Evolutionary conservation across 768 basidiomycete genomes (phyloP), one percentile per base, ranked within the genome.

Genomic region (Russula foetens): DNA sequence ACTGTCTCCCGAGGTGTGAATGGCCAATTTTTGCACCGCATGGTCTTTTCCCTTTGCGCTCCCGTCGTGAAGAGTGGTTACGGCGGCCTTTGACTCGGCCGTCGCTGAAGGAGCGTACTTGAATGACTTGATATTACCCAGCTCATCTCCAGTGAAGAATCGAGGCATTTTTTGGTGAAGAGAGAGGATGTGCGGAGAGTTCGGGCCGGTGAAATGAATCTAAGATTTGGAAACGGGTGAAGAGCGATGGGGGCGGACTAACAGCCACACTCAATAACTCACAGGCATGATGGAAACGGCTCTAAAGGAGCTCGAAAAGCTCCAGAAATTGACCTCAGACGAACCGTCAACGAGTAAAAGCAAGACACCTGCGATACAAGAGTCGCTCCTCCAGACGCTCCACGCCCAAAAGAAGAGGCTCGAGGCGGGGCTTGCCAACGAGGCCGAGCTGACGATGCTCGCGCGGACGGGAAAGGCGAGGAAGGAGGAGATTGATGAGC

Each of bases 401-500:
- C 74, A 79, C 24, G 77, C 81, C 45, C 78, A 81, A 45, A 87
- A 79, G 73, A 76, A 78, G 51, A 73, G 76, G 14, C 69, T 86
- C 58, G 75, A 80, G 46, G 74, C 76, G 0, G 80, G 81, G 39
- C 73, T 75, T 45, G 73, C 77, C 26, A 74, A 80, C 17, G 76
- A 81, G 62, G 79, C 80, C 19, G 75, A 78, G 15, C 72, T 86
- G 14, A 73, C 71, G 33, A 69, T 77, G 8, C 74, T 91, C 11
- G 75, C 79, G 19, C 81, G 80, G 69, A 76, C 78, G 2, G 79
- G 91, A 2, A 88, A 90, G 51, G 71, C 75, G 0, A 83, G 74
- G 72, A 93, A 90, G 84, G 92, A 86, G 70, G 90, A 91, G 59
- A 77, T 93, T 1, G 90, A 92, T 59, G 90, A 94, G 38, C 80